Conservation (phyloP, 371 early-diverging fungal genomes). For the Umbelopsis sp. region DNA sequence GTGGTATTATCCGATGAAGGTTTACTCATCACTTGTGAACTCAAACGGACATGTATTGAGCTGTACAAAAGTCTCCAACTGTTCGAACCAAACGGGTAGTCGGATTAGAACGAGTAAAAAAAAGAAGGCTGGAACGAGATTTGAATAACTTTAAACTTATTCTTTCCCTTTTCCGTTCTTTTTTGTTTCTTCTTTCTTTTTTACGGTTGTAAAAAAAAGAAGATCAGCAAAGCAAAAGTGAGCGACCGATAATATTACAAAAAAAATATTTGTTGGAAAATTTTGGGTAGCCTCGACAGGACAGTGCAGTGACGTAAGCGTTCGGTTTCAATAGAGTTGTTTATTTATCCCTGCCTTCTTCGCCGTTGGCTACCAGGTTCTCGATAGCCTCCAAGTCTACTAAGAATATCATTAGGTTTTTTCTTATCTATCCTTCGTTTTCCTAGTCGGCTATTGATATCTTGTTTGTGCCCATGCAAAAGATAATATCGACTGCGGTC, state of each 20-base stretch:
- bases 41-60: constrained; percentile 17
- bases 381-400: constrained; percentile 26
- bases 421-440: constrained; percentile 18
- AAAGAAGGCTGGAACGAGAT: neutral
- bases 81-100: neutral
- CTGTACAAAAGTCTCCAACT: constrained; percentile 8
- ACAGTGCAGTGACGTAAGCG: neutral
- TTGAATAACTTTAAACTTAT: constrained; percentile 9
- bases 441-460: constrained; percentile 19
- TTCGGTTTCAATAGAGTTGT: neutral
- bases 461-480: constrained; percentile 39
- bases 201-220: neutral
- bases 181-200: neutral
- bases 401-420: constrained; percentile 27
- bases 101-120: neutral
- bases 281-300: constrained; percentile 4
- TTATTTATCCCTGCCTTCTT: neutral
- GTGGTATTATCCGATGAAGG: constrained; percentile 20
- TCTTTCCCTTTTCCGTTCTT: constrained; percentile 3
- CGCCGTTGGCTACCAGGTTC: neutral
- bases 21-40: constrained; percentile 17
- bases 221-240: constrained; percentile 1
- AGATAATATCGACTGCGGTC: constrained; percentile 57
- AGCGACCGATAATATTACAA: constrained; percentile 8
- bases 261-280: constrained; percentile 16